phyloP scores from a whole-genome alignment of 139 green algal species.

The Chlorella sp. region DNA sequence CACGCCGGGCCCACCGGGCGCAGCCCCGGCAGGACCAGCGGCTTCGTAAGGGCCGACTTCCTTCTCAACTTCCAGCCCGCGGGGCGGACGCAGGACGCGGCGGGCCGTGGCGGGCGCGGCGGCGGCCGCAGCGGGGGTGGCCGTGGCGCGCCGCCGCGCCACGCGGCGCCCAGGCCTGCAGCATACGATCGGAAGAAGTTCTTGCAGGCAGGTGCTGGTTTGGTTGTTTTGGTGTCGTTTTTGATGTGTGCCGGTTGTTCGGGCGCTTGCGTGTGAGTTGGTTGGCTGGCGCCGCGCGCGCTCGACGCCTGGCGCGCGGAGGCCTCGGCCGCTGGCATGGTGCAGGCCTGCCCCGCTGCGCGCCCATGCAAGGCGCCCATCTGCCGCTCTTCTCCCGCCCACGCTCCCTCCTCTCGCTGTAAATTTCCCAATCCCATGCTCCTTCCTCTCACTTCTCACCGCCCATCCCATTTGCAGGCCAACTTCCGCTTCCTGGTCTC shows the following conservation, averaged over 20 bases:
- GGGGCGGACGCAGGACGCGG: not conserved
- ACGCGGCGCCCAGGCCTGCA: slow-evolving; percentile 25
- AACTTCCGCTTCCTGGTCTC: slow-evolving; percentile 88
- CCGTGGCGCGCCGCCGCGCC: not conserved
- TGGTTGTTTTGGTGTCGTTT: not conserved
- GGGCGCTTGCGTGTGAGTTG: not conserved
- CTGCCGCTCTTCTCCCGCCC: not conserved
- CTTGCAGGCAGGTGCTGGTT: slow-evolving; percentile 24
- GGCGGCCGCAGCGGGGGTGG: not conserved
- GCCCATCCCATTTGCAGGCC: slow-evolving; percentile 52
- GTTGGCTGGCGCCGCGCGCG: not conserved
- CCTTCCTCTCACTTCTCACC: not conserved
- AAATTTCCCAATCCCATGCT: not conserved
- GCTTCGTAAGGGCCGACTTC: slow-evolving; percentile 49
- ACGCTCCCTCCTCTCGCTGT: slow-evolving; percentile 2
- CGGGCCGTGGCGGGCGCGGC: not conserved
- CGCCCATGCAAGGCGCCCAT: not conserved
- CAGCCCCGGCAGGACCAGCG: slow-evolving; percentile 9
- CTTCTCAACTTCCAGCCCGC: slow-evolving; percentile 69
- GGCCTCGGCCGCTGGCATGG: not conserved
- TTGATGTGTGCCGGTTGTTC: not conserved
- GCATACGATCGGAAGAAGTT: slow-evolving; percentile 77
- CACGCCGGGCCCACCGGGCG: not conserved
- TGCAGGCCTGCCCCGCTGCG: not conserved
- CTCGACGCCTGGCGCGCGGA: not conserved